These are phyloP conservation scores for Sonneratia alba DNA, from an alignment of 345 rosid species.

Conservation along the genomic window DNA sequence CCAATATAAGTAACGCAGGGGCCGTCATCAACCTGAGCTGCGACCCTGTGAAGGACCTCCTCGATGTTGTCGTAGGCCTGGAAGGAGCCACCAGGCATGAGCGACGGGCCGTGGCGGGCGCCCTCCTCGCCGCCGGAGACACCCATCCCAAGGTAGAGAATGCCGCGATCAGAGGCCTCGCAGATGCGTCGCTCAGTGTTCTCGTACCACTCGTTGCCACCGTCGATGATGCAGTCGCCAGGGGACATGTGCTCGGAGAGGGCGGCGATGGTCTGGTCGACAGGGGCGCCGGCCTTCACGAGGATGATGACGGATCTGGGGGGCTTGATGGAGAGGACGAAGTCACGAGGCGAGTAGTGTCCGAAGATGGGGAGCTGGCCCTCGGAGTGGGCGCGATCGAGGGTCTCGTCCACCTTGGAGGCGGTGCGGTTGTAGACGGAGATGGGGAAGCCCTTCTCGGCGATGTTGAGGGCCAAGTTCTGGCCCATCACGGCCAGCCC, in stretches of 20 bases:
- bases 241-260: conserved; percentile 71
- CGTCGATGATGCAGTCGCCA: conserved; percentile 85
- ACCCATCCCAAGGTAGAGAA: conserved; percentile 89
- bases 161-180: conserved; percentile 48
- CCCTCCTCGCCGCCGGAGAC: conserved; percentile 75
- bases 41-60: conserved; percentile 63
- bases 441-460: conserved; percentile 90
- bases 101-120: conserved; percentile 47
- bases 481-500: conserved; percentile 99
- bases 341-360: conserved; percentile 68
- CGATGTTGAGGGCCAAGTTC: conserved; percentile 83
- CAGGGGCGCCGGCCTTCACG: conserved; percentile 84
- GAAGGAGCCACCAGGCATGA: conserved; percentile 91
- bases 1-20: conserved; percentile 95
- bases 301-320: conserved; percentile 93
- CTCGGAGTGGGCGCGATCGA: conserved; percentile 54
- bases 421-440: conserved; percentile 87
- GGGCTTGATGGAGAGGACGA: conserved; percentile 73
- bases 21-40: conserved; percentile 97
- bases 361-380: conserved; percentile 75
- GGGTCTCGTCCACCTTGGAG: conserved; percentile 84
- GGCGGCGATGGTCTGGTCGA: conserved; percentile 81
- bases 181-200: conserved; percentile 83
- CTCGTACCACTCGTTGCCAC: conserved; percentile 92
- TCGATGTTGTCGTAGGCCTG: conserved; percentile 65